Evolutionary conservation across 306 rosid species (phyloP).

Genomic region (Pueraria montana): DNA sequence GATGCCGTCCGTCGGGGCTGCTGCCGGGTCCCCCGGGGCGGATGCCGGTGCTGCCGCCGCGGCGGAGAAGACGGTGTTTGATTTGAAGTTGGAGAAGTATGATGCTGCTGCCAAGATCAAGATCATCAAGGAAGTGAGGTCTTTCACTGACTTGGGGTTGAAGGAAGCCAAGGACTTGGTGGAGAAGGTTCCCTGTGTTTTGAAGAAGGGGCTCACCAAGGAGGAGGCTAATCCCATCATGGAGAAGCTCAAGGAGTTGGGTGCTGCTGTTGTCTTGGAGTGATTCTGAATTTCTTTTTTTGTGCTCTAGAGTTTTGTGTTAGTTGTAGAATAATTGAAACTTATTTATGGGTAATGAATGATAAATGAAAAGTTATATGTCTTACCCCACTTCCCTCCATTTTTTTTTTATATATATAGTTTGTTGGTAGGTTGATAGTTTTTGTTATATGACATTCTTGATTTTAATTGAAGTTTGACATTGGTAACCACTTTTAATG

Average conservation of each 20-base stretch:
- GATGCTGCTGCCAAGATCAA: constrained; percentile 62
- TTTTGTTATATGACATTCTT: not conserved
- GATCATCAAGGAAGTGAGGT: constrained; percentile 62
- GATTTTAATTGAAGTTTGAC: not conserved
- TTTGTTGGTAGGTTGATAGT: not conserved
- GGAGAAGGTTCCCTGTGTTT: constrained; percentile 61
- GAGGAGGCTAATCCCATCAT: constrained; percentile 55
- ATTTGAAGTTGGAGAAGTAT: constrained; percentile 60
- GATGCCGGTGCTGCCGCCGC: not conserved
- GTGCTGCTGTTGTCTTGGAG: constrained; percentile 61
- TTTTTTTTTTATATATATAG: not conserved
- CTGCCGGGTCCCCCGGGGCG: not conserved
- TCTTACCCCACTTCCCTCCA: not conserved
- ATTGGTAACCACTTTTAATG: not conserved
- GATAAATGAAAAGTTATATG: constrained; percentile 26
- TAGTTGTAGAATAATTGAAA: constrained; percentile 37
- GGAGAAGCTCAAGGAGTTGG: constrained; percentile 58
- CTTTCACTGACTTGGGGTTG: constrained; percentile 61
- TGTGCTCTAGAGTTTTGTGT: not conserved
- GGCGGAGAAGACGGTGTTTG: constrained; percentile 53
- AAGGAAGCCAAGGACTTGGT: constrained; percentile 69
- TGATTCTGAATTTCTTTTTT: constrained; percentile 23
- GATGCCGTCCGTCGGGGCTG: not conserved
- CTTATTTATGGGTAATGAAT: constrained; percentile 3
- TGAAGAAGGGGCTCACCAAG: constrained; percentile 61